These are phyloP conservation scores for Corynespora cassiicola DNA, from an alignment of 2,329 filamentous ascomycete species.

Conservation along the genomic window DNA sequence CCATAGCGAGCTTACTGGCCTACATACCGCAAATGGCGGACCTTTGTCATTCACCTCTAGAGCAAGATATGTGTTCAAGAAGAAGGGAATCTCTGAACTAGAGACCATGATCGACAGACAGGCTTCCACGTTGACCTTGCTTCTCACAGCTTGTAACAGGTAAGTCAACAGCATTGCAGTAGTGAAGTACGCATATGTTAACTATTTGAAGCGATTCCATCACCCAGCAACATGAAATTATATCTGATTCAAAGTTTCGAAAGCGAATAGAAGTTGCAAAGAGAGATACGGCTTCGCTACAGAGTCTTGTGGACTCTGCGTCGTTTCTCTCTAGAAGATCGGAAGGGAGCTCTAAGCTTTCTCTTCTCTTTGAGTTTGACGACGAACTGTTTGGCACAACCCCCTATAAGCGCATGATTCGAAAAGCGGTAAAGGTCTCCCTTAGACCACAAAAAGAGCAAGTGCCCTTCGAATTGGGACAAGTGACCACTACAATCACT, in stretches of 20 bases:
- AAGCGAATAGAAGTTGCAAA: constrained; percentile 9
- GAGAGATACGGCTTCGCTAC: constrained; percentile 16
- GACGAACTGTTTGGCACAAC: constrained; percentile 11
- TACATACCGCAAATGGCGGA: constrained; percentile 1
- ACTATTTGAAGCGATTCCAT: constrained; percentile 11
- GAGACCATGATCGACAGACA: constrained; percentile 21
- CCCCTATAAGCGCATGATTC: constrained; percentile 11
- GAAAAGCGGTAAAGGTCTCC: constrained; percentile 9
- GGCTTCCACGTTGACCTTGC: constrained; percentile 18
- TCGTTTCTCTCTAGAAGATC: constrained; percentile 9
- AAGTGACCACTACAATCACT: no score
- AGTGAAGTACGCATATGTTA: neutral
- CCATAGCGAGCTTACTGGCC: constrained; percentile 7
- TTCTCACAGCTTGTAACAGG: constrained; percentile 22
- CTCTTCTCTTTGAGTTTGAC: constrained; percentile 19
- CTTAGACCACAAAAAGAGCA: no score
- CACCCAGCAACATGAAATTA: constrained; percentile 13
- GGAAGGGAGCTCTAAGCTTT: constrained; percentile 21
- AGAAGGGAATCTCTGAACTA: constrained; percentile 8
- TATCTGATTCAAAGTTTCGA: constrained; percentile 9
- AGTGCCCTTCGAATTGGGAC: no score
- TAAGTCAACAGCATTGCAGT: constrained; percentile 3
- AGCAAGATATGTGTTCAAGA: constrained; percentile 14
- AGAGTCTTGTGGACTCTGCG: constrained; percentile 12
- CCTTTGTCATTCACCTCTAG: constrained; percentile 4